A percentile compares a stretch with the other conserved stretches of the same genome.
Evolutionary conservation across 306 rosid species (phyloP).

Genomic region (Pyrus communis): DNA sequence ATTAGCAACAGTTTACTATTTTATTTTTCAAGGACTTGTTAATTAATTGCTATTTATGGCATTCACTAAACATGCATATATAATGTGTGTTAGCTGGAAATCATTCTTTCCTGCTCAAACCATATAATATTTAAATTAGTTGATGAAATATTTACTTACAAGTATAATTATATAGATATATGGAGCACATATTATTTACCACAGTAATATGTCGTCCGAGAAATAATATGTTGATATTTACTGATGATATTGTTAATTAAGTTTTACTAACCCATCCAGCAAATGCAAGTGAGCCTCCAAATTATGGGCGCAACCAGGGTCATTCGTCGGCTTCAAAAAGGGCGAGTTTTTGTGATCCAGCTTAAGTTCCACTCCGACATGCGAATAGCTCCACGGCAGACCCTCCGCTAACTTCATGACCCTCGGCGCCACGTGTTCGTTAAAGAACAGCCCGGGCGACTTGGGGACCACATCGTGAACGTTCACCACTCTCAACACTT

Average conservation of each 20-base stretch:
- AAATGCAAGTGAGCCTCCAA: conserved; percentile 80
- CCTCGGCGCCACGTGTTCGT: conserved; percentile 36
- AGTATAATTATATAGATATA: background rate
- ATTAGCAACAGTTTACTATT: background rate
- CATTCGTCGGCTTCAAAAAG: conserved; percentile 45
- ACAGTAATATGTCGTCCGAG: background rate
- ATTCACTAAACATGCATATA: background rate
- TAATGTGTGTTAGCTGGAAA: background rate
- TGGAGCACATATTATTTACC: too few species aligned
- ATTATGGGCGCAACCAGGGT: conserved; percentile 51
- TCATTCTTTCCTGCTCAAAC: background rate
- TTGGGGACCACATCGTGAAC: conserved; percentile 61
- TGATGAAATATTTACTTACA: background rate
- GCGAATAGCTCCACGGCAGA: conserved; percentile 78
- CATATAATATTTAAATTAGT: background rate
- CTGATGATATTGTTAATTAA: background rate
- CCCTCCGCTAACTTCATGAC: conserved; percentile 52
- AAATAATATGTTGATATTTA: too few species aligned
- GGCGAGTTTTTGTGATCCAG: conserved; percentile 65
- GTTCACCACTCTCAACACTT: conserved; percentile 68
- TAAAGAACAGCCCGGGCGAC: conserved; percentile 58
- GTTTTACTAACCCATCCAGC: conserved; percentile 57
- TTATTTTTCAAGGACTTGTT: background rate
- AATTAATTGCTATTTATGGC: background rate
- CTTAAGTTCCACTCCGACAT: conserved; percentile 58